A percentile compares a stretch with the other conserved stretches of the same genome.
phyloP scores from a whole-genome alignment of 108 stramenopile genomes.

The Nannochloropsis gaditana region DNA sequence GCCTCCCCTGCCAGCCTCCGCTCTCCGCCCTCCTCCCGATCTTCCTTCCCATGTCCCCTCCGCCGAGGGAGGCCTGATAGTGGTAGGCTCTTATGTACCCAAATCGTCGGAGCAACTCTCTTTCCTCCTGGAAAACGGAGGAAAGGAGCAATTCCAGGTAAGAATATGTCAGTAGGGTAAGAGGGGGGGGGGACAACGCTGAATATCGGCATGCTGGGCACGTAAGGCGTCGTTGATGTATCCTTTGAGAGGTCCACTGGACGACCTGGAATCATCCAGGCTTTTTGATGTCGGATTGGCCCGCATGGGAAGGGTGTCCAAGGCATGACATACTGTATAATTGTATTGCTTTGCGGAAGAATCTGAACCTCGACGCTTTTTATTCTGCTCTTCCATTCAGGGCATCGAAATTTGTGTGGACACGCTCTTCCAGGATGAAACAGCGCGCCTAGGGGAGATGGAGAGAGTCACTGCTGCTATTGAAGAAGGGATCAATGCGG shows the following conservation, averaged over 20 bases:
- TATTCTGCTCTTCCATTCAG: neutral
- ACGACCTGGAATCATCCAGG: no score
- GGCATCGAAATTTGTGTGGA: constrained; percentile 2
- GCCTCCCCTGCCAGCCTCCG: constrained; percentile 35
- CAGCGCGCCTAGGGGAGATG: neutral
- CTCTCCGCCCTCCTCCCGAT: neutral
- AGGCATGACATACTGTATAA: neutral
- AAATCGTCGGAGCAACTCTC: constrained; percentile 57
- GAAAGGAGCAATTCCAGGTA: neutral
- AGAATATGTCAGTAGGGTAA: neutral
- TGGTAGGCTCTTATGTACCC: constrained; percentile 57
- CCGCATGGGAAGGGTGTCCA: no score
- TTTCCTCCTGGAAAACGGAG: constrained; percentile 30
- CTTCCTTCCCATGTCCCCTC: neutral
- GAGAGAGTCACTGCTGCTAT: constrained; percentile 1
- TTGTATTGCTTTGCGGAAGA: neutral
- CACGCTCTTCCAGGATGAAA: neutral
- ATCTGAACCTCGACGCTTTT: no score
- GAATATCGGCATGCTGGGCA: neutral
- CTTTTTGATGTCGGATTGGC: no score
- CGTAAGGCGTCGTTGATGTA: no score
- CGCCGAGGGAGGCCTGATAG: constrained; percentile 32
- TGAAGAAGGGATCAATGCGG: constrained; percentile 13
- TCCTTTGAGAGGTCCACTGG: no score
- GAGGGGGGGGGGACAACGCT: neutral